A percentile compares a stretch with the other conserved stretches of the same genome.
Conservation (phyloP, 2,329 filamentous ascomycete genomes). For the Fusarium sp. region DNA sequence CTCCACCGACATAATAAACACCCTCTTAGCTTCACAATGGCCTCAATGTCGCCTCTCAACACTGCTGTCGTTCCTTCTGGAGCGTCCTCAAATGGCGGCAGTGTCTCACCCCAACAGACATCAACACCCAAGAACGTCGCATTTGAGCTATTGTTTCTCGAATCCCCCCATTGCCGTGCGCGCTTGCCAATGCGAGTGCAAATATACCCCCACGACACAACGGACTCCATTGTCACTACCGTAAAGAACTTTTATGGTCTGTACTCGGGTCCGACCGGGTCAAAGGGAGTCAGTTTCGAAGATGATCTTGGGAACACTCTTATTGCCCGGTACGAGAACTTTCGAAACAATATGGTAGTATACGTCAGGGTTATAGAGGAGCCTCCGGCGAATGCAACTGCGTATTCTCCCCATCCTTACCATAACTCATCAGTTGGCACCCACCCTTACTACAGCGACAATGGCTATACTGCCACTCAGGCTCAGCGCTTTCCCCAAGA, state of each 20-base stretch:
- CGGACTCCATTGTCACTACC: conserved; percentile 96
- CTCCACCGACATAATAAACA: conserved; percentile 40
- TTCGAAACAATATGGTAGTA: conserved; percentile 89
- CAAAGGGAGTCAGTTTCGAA: conserved; percentile 92
- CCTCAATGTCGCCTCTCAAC: conserved; percentile 58
- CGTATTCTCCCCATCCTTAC: conserved; percentile 63
- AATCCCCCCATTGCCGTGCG: conserved; percentile 74
- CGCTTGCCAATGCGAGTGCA: conserved; percentile 87
- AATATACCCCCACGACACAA: conserved; percentile 95
- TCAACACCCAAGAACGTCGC: conserved; percentile 76
- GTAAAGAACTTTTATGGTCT: conserved; percentile 99
- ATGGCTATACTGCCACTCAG: conserved; percentile 57
- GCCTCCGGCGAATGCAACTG: conserved; percentile 54
- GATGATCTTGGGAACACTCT: conserved; percentile 88
- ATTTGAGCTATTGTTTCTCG: conserved; percentile 78
- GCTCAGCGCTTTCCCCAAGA: conserved; percentile 66
- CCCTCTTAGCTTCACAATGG: conserved; percentile 51
- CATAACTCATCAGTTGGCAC: conserved; percentile 62
- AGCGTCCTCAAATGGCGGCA: conserved; percentile 54
- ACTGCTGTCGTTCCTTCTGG: conserved; percentile 46
- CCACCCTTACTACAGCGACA: conserved; percentile 66
- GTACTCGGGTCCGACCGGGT: conserved; percentile 76
- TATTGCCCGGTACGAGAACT: conserved; percentile 96
- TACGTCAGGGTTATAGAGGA: conserved; percentile 87
- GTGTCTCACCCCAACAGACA: conserved; percentile 58